Evolutionary conservation across 2,329 filamentous ascomycete genomes (phyloP).

Genomic region (Waltergamsia citrina): DNA sequence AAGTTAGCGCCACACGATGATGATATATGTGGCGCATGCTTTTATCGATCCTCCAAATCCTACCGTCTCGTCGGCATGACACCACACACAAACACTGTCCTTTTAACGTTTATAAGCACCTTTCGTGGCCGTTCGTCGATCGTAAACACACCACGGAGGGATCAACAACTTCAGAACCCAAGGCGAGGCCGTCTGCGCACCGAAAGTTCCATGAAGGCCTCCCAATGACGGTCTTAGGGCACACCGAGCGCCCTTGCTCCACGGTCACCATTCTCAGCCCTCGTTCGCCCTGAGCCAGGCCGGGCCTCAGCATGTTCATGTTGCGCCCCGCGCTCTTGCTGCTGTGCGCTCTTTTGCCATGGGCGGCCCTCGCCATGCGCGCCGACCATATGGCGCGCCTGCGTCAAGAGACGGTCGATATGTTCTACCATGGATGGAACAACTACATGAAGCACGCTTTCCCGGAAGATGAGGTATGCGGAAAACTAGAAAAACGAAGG

Average conservation of each 20-base stretch:
- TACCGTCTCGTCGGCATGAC: too few relatives aligned
- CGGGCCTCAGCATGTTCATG: constrained; percentile 21
- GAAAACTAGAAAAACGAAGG: too few relatives aligned
- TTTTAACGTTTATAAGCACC: too few relatives aligned
- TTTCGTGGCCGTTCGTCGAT: too few relatives aligned
- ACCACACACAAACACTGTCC: too few relatives aligned
- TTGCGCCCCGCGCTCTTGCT: constrained; percentile 13
- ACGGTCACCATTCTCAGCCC: not conserved
- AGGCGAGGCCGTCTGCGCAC: too few relatives aligned
- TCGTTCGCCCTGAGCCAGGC: not conserved
- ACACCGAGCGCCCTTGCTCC: constrained; percentile 2
- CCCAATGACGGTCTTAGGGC: constrained; percentile 3
- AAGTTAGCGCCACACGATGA: too few relatives aligned
- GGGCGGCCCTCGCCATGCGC: constrained; percentile 41
- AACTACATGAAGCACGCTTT: constrained; percentile 94
- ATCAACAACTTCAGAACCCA: too few relatives aligned
- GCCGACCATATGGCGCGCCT: constrained; percentile 44
- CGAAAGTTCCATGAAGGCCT: not conserved
- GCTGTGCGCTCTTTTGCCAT: constrained; percentile 24
- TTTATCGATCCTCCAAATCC: too few relatives aligned
- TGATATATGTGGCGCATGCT: too few relatives aligned
- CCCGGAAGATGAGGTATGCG: constrained; percentile 77
- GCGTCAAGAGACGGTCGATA: constrained; percentile 54
- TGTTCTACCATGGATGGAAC: constrained; percentile 96
- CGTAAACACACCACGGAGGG: too few relatives aligned